Base-by-base conservation (phyloP, 208 protist species). In the Trypanosoma boissoni region DNA sequence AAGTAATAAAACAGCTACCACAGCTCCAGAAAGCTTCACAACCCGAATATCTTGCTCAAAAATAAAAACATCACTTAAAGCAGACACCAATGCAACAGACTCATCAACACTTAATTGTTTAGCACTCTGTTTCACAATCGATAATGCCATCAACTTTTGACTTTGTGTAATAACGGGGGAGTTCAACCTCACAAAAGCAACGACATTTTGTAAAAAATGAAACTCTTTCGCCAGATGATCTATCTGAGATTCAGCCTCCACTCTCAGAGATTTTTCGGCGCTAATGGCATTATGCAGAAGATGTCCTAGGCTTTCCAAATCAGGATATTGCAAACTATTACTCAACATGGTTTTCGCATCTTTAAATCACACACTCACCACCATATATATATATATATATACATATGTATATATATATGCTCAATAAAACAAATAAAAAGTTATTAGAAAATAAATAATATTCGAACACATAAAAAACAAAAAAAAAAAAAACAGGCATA, bases 81-180 rank as follows among this genome's bases (percentile, higher is more conserved):
- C 71, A 18, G 46, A 55, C 20, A 77, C 49, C 9, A 74, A 54
- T 28, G 54, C 56, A 18, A 74, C 34, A 26, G 46, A 48, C 36
- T 64, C 48, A 26, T 54, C 46, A 21, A 54, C 9, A 42, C 31
- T 31, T 6, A 61, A 21, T 24, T 36, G 9, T 10, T 29, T 7
- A 20, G 78, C 29, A 21, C 55, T 68, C 39, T 75, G 81, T 55
- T 83, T 84, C 20, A 88, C 45, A 14, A 76, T 70, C 29, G 70
- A 72, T 26, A 85, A 64, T 6, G 63, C 68, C 8, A 88, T 58
- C 16, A 85, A 24, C 42, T 39, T 46, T 48, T 49, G 44, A 64
- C 41, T 31, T 24, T 37, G 36, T 44, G 57, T 6, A 64, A 27
- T 7, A 45, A 2, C 23, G 9, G 18, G n/a, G 14, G 27, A 21